Evolutionary conservation across 1,284 basidiomycete species (phyloP).

Genomic region (Cerrena zonata): DNA sequence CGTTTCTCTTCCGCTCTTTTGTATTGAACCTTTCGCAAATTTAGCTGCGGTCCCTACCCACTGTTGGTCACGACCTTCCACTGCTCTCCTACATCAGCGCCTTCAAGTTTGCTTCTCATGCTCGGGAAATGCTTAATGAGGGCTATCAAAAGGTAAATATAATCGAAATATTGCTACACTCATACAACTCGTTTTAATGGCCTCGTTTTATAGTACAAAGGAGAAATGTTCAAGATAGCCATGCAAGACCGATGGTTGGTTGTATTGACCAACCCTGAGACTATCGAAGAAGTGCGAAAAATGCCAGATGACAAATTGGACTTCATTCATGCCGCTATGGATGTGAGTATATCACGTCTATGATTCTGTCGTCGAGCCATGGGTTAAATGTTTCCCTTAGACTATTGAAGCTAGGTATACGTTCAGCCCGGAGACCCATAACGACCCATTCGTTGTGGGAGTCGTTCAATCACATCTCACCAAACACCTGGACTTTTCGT

Average conservation of each 20-base stretch:
- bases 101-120: neutral
- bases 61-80: neutral
- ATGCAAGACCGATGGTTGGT: constrained; percentile 35
- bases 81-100: neutral
- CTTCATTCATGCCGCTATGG: constrained; percentile 27
- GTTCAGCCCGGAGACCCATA: neutral
- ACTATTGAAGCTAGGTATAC: neutral
- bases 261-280: constrained; percentile 28
- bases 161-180: neutral
- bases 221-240: constrained; percentile 37
- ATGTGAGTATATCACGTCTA: constrained; percentile 22
- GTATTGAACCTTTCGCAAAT: too few species aligned
- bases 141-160: constrained; percentile 1
- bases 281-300: constrained; percentile 37
- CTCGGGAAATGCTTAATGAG: neutral
- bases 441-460: neutral
- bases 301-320: constrained; percentile 36
- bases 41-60: constrained; percentile 1
- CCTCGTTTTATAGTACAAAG: constrained; percentile 28
- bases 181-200: neutral
- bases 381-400: too few species aligned
- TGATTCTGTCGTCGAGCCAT: too few species aligned
- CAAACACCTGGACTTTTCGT: constrained; percentile 9
- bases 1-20: too few species aligned
- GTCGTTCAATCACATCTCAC: neutral